Conservation (phyloP, 129 eudicot genomes). For the Lonicera japonica region DNA sequence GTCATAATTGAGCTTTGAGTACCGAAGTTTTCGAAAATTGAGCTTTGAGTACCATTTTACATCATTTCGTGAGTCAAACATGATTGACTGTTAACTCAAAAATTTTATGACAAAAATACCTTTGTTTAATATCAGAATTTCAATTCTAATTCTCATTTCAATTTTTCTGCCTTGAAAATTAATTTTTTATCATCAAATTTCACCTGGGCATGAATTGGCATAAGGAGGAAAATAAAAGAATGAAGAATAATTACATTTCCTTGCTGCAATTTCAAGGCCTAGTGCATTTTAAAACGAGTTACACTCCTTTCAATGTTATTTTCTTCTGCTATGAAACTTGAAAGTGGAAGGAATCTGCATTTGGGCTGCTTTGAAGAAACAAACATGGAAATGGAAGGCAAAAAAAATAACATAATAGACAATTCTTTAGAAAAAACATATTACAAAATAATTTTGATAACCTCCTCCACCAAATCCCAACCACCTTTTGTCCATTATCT, state of each 20-base stretch:
- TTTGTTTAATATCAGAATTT: too few species aligned
- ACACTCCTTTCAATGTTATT: constrained; percentile 50
- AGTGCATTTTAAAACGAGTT: constrained; percentile 83
- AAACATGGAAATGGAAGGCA: constrained; percentile 4
- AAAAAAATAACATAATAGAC: constrained; percentile 1
- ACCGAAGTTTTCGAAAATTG: too few species aligned
- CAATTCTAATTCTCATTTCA: too few species aligned
- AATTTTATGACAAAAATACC: too few species aligned
- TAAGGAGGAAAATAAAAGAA: constrained; percentile 6
- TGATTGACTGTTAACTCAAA: too few species aligned
- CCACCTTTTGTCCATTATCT: constrained; percentile 28
- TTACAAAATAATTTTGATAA: constrained; percentile 21
- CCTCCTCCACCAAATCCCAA: constrained; percentile 34
- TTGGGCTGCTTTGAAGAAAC: constrained; percentile 53
- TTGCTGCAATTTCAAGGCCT: constrained; percentile 57
- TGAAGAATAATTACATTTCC: constrained; percentile 44
- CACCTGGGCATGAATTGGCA: background rate
- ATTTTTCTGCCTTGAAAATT: too few species aligned
- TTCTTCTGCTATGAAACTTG: constrained; percentile 60
- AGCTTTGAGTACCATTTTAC: too few species aligned
- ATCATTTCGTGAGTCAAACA: too few species aligned
- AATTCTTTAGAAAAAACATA: constrained; percentile 15
- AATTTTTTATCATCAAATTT: background rate
- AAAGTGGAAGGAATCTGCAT: constrained; percentile 80
- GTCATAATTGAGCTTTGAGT: too few species aligned